Conservation (phyloP, 352 stramenopile genomes). For the Pythium sp. region DNA sequence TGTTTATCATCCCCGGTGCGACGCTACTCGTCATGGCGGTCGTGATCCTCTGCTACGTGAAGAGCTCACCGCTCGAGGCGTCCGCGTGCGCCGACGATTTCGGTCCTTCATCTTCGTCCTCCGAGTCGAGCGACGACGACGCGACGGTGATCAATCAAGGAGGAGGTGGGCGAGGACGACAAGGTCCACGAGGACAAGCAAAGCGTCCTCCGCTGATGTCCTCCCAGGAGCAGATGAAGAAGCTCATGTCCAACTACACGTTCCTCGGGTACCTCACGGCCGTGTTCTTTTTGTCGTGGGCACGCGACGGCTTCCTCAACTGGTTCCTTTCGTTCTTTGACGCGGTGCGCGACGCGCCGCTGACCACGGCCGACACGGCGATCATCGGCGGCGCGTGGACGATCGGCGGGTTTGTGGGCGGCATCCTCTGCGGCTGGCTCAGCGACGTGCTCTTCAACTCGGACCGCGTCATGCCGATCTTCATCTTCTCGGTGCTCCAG, state of each 20-base stretch:
- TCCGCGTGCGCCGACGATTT: slow-evolving; percentile 30
- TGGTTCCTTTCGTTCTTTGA: slow-evolving; percentile 82
- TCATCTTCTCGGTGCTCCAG: slow-evolving; percentile 70
- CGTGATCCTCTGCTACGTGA: slow-evolving; percentile 51
- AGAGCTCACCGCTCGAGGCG: slow-evolving; percentile 52
- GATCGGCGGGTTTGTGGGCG: slow-evolving; percentile 67
- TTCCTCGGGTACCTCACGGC: slow-evolving; percentile 65
- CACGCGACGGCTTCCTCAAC: slow-evolving; percentile 68
- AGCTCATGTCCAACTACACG: slow-evolving; percentile 53
- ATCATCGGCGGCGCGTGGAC: slow-evolving; percentile 76
- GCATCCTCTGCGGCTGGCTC: slow-evolving; percentile 68
- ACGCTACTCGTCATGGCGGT: slow-evolving; percentile 55
- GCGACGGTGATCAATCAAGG: slow-evolving; percentile 14
- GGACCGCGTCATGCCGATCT: slow-evolving; percentile 64
- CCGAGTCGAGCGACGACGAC: background rate
- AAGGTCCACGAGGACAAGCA: background rate
- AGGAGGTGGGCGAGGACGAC: background rate
- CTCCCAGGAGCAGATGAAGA: slow-evolving; percentile 49
- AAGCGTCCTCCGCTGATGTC: slow-evolving; percentile 20
- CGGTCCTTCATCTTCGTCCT: slow-evolving; percentile 14
- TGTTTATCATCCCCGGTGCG: slow-evolving; percentile 61
- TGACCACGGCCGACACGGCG: slow-evolving; percentile 50
- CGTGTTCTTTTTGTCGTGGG: slow-evolving; percentile 75
- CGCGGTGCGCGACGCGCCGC: slow-evolving; percentile 38
- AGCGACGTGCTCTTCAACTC: slow-evolving; percentile 68